Conservation (phyloP, 1,139 yeast genomes). For the Blastobotrys serpentis region DNA sequence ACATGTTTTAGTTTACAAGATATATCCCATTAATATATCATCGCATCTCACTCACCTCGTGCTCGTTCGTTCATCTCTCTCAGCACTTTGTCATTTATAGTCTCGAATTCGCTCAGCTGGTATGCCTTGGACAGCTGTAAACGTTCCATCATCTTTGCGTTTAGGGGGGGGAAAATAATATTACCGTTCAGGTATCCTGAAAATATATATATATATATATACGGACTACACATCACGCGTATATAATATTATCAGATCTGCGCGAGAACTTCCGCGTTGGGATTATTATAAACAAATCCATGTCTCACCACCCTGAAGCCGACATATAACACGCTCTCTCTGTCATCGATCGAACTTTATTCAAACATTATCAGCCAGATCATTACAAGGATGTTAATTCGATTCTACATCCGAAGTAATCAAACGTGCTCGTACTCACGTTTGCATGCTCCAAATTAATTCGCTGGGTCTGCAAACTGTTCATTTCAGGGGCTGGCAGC, state of each 20-base stretch:
- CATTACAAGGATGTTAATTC: too few relatives aligned
- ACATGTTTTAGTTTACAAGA: too few relatives aligned
- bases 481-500: not conserved
- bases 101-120: constrained; percentile 33
- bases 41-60: constrained; percentile 17
- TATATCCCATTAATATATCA: too few relatives aligned
- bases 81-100: constrained; percentile 37
- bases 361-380: too few relatives aligned
- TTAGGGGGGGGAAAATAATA: too few relatives aligned
- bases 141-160: constrained; percentile 8
- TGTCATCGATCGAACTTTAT: constrained; percentile 6
- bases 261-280: not conserved
- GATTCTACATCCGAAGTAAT: not conserved
- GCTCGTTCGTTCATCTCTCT: constrained; percentile 41
- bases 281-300: not conserved
- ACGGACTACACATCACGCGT: not conserved
- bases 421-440: not conserved
- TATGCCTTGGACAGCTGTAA: constrained; percentile 31
- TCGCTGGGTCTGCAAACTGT: not conserved
- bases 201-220: not conserved
- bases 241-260: not conserved
- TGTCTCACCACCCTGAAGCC: not conserved
- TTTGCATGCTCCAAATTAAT: not conserved
- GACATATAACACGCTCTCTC: not conserved
- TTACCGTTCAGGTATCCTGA: not conserved